Conservation (phyloP, 306 rosid species). For the Lathyrus oleraceus region DNA sequence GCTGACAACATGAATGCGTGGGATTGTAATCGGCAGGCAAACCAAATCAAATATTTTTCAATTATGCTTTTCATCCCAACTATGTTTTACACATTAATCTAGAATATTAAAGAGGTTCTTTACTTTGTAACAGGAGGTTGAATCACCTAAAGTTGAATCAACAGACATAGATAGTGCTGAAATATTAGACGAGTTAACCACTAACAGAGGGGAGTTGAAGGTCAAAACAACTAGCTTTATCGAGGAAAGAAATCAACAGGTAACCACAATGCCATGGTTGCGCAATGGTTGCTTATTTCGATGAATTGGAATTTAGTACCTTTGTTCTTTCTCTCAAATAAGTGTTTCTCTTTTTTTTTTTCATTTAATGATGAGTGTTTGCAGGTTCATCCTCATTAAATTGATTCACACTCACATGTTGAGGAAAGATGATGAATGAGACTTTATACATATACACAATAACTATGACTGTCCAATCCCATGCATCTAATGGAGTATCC, state of each 20-base stretch:
- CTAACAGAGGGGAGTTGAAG: constrained; percentile 83
- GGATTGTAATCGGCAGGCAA: neutral
- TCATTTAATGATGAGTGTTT: constrained; percentile 2
- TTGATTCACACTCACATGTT: constrained; percentile 13
- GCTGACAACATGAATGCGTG: neutral
- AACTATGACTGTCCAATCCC: neutral
- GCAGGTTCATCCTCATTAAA: constrained; percentile 49
- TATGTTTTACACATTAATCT: neutral
- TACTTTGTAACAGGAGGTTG: constrained; percentile 47
- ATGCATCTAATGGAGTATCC: neutral
- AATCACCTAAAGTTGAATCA: constrained; percentile 34
- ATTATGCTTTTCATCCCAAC: neutral
- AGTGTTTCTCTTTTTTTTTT: neutral
- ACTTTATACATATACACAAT: neutral
- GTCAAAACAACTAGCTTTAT: constrained; percentile 57
- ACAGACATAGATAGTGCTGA: constrained; percentile 62
- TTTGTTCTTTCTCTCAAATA: neutral
- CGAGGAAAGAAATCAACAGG: constrained; percentile 66
- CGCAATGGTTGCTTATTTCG: constrained; percentile 3
- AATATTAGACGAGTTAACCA: constrained; percentile 74
- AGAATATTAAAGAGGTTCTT: neutral
- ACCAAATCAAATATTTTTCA: neutral
- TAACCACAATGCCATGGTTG: no score
- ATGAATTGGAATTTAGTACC: neutral
- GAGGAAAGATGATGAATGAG: neutral